Evolutionary conservation across 345 rosid genomes (phyloP), one percentile per base, ranked within the genome.

Genomic region (Eutrema japonicum): DNA sequence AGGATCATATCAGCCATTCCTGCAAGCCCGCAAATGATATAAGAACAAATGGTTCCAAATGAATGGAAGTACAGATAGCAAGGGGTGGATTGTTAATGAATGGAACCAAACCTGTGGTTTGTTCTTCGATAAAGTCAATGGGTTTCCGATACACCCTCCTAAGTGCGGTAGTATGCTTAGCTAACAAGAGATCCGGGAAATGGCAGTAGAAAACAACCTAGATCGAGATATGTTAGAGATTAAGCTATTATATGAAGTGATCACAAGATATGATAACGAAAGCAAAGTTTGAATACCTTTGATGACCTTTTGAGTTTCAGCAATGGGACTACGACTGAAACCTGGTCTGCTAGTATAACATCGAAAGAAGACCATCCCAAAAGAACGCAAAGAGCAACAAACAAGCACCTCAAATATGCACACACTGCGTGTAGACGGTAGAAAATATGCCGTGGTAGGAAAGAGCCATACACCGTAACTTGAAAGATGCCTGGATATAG

Each of bases 161-260:
- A n/a, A 90, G 85, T 63, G 79, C 3, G n/a, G 91, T 88, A 27
- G 96, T 81, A 74, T 84, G 96, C 66, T 95, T 87, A 78, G 97
- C 99, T 26, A 92, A 75, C 56, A 95, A 80, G 63, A 95, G 63
- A 80, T 95, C 97, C 0, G 96, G 94, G 76, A 95, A 95, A 82
- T 95, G 96, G 81, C 99, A 95, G 77, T 95, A 95, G 83, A 91
- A 95, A 42, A 87, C 84, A 69, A 92, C 93, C 96, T 88, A 82
- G 30, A 62, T 35, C 63, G 47, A 76, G 50, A 26, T 47, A 36
- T 13, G 14, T 18, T 38, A 35, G 38, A 29, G 49, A 50, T 7
- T 26, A 71, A 49, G 48, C 50, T 70, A 51, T 11, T 2, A 11
- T 11, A 53, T 7, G 26, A 50, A 64, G 11, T 33, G 48, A 55